Base-by-base conservation (phyloP, 345 rosid species). In the Citrus inodora region DNA sequence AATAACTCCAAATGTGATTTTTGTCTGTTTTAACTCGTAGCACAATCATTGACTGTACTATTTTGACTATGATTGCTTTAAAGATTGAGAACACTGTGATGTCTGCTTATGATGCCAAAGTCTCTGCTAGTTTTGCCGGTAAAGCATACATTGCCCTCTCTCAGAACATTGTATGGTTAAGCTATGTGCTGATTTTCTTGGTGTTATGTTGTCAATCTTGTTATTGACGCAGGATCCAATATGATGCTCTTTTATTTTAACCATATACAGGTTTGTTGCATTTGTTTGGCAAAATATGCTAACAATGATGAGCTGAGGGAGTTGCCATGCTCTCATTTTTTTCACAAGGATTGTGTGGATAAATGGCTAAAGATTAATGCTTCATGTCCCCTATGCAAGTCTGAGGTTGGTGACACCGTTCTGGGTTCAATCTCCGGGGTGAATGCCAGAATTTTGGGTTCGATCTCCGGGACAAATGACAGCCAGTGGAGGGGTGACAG, bases 311-410 rank as follows among this genome's bases (percentile, higher is more conserved):
- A 96, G 86, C 84, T 96, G 82, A 88, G 94, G 82, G 99, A 94
- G 92, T 87, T 96, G 67, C 93, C 93, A 0, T 96, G 99, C 73
- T 78, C 84, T 37, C 99, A 96, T 83, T 92, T 91, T 81, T 92
- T 96, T 82, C 99, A 96, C 90, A 90, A 89, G 89, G 99, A 94
- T 9, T 96, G 99, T 55, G 97, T 96, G 32, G 98, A 94, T 71
- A 96, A 92, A 80, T 96, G 99, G 99, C 90, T 96, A 42, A 96
- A 92, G 86, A 96, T 96, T 81, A 94, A 91, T 32, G 98, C 98
- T 1, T 82, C 90, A 6, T 96, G 99, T 81, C 99, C 99, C 67
- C 94, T 96, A 25, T 96, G 99, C 94, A 96, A 96, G 85, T 89
- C 83, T 19, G 95, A 94, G 71, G 97, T 94, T 25, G 92, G 95